Percentiles rank a stretch among this genome's conserved stretches.
Evolutionary conservation across 1,284 basidiomycete genomes (phyloP).

Genomic region (Stereum hirsutum): DNA sequence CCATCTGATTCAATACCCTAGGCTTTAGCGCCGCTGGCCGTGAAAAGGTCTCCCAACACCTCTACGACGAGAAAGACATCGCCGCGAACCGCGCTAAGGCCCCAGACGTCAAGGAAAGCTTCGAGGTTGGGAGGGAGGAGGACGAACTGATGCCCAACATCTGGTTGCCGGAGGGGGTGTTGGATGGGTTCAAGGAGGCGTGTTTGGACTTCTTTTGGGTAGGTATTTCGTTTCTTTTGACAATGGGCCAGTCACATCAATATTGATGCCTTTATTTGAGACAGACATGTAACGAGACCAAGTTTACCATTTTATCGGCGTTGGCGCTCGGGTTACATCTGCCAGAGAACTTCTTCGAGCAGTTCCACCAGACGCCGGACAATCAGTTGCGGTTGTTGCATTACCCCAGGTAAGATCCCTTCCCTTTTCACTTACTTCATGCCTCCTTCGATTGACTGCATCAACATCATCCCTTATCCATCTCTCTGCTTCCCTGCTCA

Average conservation of each 20-base stretch:
- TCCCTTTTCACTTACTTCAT: background rate
- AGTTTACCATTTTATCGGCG: conserved; percentile 36
- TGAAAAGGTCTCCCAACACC: conserved; percentile 36
- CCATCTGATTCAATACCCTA: too few relatives aligned
- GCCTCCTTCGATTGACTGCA: too few relatives aligned
- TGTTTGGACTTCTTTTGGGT: conserved; percentile 48
- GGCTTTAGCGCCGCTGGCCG: conserved; percentile 38
- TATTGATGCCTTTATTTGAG: background rate
- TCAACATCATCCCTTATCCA: too few relatives aligned
- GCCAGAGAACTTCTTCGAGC: conserved; percentile 35
- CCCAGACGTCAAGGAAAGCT: conserved; percentile 48
- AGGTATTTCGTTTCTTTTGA: background rate
- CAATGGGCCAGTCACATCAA: background rate
- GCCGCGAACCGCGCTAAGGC: conserved; percentile 24
- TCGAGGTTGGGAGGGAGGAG: conserved; percentile 42
- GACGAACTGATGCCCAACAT: conserved; percentile 42
- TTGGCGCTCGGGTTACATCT: conserved; percentile 41
- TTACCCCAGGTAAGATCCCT: conserved; percentile 36
- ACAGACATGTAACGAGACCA: conserved; percentile 30
- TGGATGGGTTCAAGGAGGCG: conserved; percentile 44
- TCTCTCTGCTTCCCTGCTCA: too few relatives aligned
- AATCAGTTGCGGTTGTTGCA: conserved; percentile 52
- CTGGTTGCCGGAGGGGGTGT: conserved; percentile 44
- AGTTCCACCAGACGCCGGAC: conserved; percentile 34
- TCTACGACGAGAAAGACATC: conserved; percentile 30